Evolutionary conservation across 371 early-diverging fungal species (phyloP).

Genomic region (Mortierella sp.): DNA sequence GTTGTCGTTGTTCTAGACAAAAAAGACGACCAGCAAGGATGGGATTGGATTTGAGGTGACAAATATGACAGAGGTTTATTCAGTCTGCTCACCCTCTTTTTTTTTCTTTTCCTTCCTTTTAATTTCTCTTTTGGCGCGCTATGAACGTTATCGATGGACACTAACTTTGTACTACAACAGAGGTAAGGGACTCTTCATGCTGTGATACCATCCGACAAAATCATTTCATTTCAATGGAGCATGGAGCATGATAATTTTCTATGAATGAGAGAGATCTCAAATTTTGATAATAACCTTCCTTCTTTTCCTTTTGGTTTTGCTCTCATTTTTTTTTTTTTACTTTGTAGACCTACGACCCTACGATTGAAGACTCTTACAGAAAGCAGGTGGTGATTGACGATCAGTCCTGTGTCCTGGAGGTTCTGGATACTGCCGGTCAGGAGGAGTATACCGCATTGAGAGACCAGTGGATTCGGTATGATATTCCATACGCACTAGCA

Average conservation of each 20-base stretch:
- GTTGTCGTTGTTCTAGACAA: slow-evolving; percentile 7
- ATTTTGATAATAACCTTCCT: slow-evolving; percentile 6
- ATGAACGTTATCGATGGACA: background rate
- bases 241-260: background rate
- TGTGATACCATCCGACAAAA: background rate
- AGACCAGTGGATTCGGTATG: slow-evolving; percentile 96
- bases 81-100: slow-evolving; percentile 3
- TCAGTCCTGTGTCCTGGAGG: slow-evolving; percentile 92
- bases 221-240: slow-evolving; percentile 1
- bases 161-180: slow-evolving; percentile 7
- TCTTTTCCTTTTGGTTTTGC: background rate
- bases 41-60: background rate
- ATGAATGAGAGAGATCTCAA: background rate
- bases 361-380: slow-evolving; percentile 96
- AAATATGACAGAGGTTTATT: background rate
- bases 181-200: slow-evolving; percentile 8
- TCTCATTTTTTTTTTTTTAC: background rate
- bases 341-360: slow-evolving; percentile 43
- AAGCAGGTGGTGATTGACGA: slow-evolving; percentile 98
- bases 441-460: slow-evolving; percentile 89
- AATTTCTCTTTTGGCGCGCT: background rate
- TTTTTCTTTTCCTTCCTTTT: background rate
- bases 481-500: slow-evolving; percentile 2
- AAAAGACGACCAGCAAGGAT: background rate
- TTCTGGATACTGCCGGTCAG: slow-evolving; percentile 97